Evolutionary conservation across 2,329 filamentous ascomycete species (phyloP), one percentile per base, ranked within the genome.

Genomic region (Aspergillus sclerotialis): DNA sequence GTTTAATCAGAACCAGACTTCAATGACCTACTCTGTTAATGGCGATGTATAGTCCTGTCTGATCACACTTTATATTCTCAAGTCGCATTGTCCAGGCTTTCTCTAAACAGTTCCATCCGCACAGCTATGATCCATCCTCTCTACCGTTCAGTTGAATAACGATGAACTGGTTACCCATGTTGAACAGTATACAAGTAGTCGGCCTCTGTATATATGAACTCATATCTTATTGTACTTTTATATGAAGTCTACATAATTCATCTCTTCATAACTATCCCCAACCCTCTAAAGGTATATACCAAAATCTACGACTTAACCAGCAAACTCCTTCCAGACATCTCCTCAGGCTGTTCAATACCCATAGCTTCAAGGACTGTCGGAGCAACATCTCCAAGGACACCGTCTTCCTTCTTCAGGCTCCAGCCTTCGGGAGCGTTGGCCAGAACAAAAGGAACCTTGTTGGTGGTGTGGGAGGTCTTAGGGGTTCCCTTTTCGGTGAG

Each of bases 381-480:
- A 6, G 92, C 92, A 21, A 98, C 92, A 56, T 98, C 92, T 40
- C 92, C 92, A 14, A 98, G 74, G n/a, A 98, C 92, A 55, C 88
- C 90, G 41, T 81, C 80, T 37, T 78, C 73, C 69, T 88, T 82
- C 72, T 86, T 82, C 53, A 98, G 70, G 52, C 78, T 86, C 82
- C 84, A 95, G 50, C 85, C 84, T 57, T 84, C 76, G 26, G 92
- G 92, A 7, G 89, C 89, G 61, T 96, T 98, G 60, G 89, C 87
- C 89, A 98, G 94, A 65, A 96, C 78, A 60, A 98, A 90, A 7
- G 92, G 92, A 34, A 98, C 92, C 65, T 92, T 92, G 76, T 98
- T 98, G 48, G 84, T 89, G 29, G 92, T 98, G 73, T 98, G 92
- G 33, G 85, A 90, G 7, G 92, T 98, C 78, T 98, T 98, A 52